Percentiles rank a stretch among this genome's conserved stretches.
Evolutionary conservation across 306 rosid genomes (phyloP).

Genomic region (Medicago ruthenica): DNA sequence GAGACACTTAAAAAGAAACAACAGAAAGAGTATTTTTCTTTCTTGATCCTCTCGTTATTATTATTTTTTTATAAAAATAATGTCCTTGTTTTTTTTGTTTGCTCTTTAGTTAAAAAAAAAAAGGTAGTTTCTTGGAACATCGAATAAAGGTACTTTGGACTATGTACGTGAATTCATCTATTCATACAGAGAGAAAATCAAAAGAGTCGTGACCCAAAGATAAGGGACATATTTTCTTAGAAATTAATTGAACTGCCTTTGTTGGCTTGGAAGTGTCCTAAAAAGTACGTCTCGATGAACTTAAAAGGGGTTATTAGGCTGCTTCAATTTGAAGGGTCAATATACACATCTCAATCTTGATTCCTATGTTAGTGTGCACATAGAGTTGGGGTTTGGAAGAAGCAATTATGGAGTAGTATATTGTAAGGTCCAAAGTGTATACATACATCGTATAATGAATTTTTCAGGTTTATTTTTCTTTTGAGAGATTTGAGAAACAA

Average conservation of each 20-base stretch:
- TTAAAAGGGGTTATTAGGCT: constrained; percentile 30
- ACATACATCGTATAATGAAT: neutral
- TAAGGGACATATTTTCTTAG: constrained; percentile 37
- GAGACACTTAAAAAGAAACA: no score
- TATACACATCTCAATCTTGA: constrained; percentile 13
- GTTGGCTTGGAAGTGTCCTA: constrained; percentile 34
- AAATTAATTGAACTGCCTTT: constrained; percentile 45
- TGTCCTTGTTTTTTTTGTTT: neutral
- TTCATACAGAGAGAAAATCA: constrained; percentile 14
- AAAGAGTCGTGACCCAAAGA: constrained; percentile 36
- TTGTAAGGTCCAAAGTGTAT: no score
- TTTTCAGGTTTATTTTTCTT: neutral
- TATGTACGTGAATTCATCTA: neutral
- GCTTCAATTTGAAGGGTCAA: constrained; percentile 44
- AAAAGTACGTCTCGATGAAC: constrained; percentile 19
- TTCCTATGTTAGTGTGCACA: constrained; percentile 17
- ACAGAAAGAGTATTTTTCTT: constrained; percentile 2
- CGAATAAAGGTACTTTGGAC: constrained; percentile 37
- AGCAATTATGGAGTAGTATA: neutral
- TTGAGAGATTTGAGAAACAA: neutral
- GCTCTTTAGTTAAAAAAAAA: neutral
- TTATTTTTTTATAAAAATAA: neutral
- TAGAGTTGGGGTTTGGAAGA: neutral
- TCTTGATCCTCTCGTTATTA: constrained; percentile 20
- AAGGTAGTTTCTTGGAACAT: constrained; percentile 42